Percentiles rank a stretch among this genome's conserved stretches.
These are phyloP conservation scores for Cochlearia excelsa DNA, from an alignment of 345 rosid species.

Conservation along the genomic window DNA sequence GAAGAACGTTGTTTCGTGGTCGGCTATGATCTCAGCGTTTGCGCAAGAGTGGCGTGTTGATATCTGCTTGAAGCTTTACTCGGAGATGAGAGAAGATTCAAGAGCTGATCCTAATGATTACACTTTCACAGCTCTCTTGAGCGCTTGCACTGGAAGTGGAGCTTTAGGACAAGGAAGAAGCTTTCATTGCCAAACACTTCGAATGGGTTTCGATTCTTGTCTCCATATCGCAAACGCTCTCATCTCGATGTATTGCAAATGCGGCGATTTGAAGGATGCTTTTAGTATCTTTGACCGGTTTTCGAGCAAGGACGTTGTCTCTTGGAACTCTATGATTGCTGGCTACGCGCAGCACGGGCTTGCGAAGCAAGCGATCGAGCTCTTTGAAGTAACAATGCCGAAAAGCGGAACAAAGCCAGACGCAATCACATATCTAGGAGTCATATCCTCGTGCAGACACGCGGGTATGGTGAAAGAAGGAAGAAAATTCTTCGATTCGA, in stretches of 20 bases:
- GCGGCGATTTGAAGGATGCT: conserved; percentile 63
- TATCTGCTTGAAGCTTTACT: conserved; percentile 55
- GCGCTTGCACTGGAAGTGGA: conserved; percentile 79
- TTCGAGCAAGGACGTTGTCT: conserved; percentile 53
- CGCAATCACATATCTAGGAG: conserved; percentile 75
- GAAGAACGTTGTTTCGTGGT: conserved; percentile 81
- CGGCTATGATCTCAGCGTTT: conserved; percentile 73
- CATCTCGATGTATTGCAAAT: conserved; percentile 80
- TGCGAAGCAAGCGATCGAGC: conserved; percentile 51
- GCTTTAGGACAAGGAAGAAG: conserved; percentile 79
- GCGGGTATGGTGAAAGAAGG: conserved; percentile 71
- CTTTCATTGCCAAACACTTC: conserved; percentile 65
- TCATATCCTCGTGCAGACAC: conserved; percentile 83
- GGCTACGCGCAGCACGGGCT: conserved; percentile 87
- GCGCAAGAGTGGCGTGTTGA: conserved; percentile 68
- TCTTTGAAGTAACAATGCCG: conserved; percentile 62
- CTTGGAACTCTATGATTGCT: conserved; percentile 96
- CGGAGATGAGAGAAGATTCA: conserved; percentile 53
- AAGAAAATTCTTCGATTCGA: conserved; percentile 47
- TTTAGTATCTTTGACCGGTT: conserved; percentile 43
- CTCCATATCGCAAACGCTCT: conserved; percentile 69
- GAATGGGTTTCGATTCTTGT: conserved; percentile 57
- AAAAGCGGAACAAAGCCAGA: conserved; percentile 50
- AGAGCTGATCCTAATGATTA: conserved; percentile 61
- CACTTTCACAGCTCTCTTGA: conserved; percentile 70